Evolutionary conservation across 1,284 basidiomycete species (phyloP).

Genomic region (Porodaedalea pini): DNA sequence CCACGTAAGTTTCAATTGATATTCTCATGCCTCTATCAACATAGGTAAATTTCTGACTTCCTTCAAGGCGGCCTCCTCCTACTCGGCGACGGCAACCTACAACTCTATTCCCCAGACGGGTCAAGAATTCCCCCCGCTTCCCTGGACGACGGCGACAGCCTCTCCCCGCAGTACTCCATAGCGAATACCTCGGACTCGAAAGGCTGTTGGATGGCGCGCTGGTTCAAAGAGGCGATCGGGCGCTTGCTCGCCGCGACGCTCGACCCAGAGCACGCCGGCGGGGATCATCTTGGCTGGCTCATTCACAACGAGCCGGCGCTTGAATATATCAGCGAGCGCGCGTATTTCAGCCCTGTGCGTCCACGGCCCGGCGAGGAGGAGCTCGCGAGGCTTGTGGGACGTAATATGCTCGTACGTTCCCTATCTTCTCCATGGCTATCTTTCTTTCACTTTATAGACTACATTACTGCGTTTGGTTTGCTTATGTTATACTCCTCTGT

Average conservation of each 20-base stretch:
- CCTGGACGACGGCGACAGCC: background rate
- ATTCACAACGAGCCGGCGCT: constrained; percentile 2
- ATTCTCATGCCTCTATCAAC: background rate
- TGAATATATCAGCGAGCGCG: background rate
- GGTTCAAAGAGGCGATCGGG: constrained; percentile 7
- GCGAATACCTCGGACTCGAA: background rate
- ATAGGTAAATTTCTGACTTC: background rate
- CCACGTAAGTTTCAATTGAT: constrained; percentile 7
- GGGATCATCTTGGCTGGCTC: background rate
- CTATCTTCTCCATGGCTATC: background rate
- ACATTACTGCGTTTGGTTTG: background rate
- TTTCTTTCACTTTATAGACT: background rate
- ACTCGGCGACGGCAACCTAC: constrained; percentile 11
- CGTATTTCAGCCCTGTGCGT: constrained; percentile 13
- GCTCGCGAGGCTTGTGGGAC: constrained; percentile 1
- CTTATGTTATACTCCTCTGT: background rate
- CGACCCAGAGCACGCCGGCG: constrained; percentile 9
- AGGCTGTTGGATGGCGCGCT: constrained; percentile 4
- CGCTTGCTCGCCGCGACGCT: background rate
- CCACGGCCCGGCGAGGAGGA: background rate
- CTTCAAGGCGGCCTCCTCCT: constrained; percentile 14
- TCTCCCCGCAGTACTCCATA: background rate
- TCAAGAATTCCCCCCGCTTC: background rate
- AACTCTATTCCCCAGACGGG: constrained; percentile 5
- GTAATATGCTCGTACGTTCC: constrained; percentile 11